Evolutionary conservation across 2,329 filamentous ascomycete species (phyloP), one percentile per base, ranked within the genome.

Genomic region (Cladosporium sp.): DNA sequence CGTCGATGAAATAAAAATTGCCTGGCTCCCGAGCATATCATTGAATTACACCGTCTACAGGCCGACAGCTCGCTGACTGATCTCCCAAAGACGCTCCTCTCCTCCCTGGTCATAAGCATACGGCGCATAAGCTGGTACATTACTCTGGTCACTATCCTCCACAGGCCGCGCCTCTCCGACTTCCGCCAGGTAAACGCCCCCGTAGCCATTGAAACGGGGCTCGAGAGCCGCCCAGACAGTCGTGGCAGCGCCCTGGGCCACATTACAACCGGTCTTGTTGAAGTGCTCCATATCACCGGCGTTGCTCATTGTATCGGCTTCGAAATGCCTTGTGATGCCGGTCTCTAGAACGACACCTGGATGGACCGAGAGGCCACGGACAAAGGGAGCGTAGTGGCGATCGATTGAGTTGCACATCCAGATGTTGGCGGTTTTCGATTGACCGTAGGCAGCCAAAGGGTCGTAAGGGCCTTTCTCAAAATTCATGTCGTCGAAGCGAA

Each of bases 321-420:
- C 24, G 40, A 44, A 43, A 20, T 50, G 47, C n/a, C 47, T 29
- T 7, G 47, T 43, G 40, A 50, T 43, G 11, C 11, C 47, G 5
- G 47, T 50, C 2, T 30, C 27, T 40, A 50, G 20, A 7, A 50
- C 43, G 6, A 32, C 39, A 7, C 49, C 49, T 0, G 78, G 78
- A 47, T 78, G 72, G 2, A 78, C 50, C 11, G 68, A 68, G 0
- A 81, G 54, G 8, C 73, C 71, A 3, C 64, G 59, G 27, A 48
- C 41, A 15, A 38, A 29, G 0, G 60, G 15, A 3, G 72, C 74
- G 56, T 77, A 80, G 2, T 67, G 68, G 1, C 77, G 68, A 20
- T 80, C 75, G 27, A 81, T 70, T 43, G 76, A 68, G 52, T 75
- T 79, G 3, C 77, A 72, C 52, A 76, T 73, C 56, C 70, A 77